Percentiles rank a stretch among this genome's conserved stretches.
Evolutionary conservation across 1,284 basidiomycete species (phyloP).

Genomic region (Hypsizygus ulmarius): DNA sequence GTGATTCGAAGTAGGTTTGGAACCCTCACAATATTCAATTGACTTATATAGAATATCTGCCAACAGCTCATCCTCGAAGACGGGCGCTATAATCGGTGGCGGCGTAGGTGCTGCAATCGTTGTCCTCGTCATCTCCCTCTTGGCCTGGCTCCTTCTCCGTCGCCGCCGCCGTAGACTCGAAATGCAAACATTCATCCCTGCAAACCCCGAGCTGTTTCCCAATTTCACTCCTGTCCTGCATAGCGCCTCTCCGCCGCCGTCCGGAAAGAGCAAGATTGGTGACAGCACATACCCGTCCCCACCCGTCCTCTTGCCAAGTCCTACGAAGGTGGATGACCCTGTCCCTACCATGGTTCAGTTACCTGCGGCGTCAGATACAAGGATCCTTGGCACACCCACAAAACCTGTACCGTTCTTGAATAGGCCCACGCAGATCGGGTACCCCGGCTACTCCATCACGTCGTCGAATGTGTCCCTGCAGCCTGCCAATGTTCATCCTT

Average conservation of each 20-base stretch:
- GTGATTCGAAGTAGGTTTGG: slow-evolving; percentile 8
- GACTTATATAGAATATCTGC: background rate
- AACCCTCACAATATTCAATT: background rate
- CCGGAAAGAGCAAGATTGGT: background rate
- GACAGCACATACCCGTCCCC: background rate
- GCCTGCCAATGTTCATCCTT: slow-evolving; percentile 7
- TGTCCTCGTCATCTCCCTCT: slow-evolving; percentile 17
- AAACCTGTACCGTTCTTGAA: slow-evolving; percentile 19
- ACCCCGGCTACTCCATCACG: background rate
- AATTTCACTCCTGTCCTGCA: background rate
- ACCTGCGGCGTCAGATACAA: background rate
- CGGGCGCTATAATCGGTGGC: slow-evolving; percentile 23
- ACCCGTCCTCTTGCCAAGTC: slow-evolving; percentile 2
- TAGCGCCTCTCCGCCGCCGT: slow-evolving; percentile 1
- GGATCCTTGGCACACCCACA: slow-evolving; percentile 9
- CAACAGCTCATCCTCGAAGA: slow-evolving; percentile 11
- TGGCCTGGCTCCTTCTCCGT: slow-evolving; percentile 21
- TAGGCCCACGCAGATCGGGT: slow-evolving; percentile 1
- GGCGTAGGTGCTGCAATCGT: slow-evolving; percentile 21
- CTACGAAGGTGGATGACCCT: background rate
- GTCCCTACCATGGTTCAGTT: slow-evolving; percentile 1
- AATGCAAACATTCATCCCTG: slow-evolving; percentile 8
- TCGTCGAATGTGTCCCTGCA: slow-evolving; percentile 5
- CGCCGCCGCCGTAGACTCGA: slow-evolving; percentile 18
- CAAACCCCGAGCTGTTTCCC: slow-evolving; percentile 11